Percentiles rank a stretch among this genome's conserved stretches.
Conservation (phyloP, 768 basidiomycete species). For the Leucosporidium yakuticum region DNA sequence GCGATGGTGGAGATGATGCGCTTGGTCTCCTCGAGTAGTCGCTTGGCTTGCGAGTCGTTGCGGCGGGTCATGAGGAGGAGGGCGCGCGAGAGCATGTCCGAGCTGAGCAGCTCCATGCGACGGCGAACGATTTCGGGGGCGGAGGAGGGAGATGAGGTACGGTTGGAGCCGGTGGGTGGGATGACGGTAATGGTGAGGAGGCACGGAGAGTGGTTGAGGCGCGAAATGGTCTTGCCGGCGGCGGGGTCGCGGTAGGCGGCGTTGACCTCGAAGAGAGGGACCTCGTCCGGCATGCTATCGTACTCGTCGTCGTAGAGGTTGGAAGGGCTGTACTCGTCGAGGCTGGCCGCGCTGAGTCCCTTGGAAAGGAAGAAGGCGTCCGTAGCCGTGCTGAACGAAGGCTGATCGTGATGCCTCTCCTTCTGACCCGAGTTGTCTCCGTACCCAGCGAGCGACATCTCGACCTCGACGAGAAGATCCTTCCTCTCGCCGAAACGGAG, state of each 20-base stretch:
- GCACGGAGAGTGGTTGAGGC: slow-evolving; percentile 77
- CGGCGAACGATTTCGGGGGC: slow-evolving; percentile 87
- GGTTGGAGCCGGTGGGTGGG: slow-evolving; percentile 46
- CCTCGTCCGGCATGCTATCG: slow-evolving; percentile 92
- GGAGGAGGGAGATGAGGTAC: slow-evolving; percentile 43
- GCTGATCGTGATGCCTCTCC: slow-evolving; percentile 34
- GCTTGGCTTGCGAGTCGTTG: slow-evolving; percentile 83
- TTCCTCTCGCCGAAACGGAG: slow-evolving; percentile 91
- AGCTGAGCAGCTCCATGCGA: slow-evolving; percentile 91
- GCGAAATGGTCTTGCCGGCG: slow-evolving; percentile 71
- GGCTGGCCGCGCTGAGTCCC: slow-evolving; percentile 31
- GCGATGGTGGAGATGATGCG: slow-evolving; percentile 80
- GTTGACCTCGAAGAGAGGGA: slow-evolving; percentile 88
- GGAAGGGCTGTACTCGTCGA: slow-evolving; percentile 34
- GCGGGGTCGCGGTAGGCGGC: slow-evolving; percentile 91
- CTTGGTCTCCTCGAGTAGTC: slow-evolving; percentile 61
- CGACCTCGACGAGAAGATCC: slow-evolving; percentile 94
- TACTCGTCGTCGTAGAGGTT: slow-evolving; percentile 38
- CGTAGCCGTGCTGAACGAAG: slow-evolving; percentile 60
- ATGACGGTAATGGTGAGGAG: slow-evolving; percentile 89
- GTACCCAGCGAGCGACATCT: slow-evolving; percentile 52
- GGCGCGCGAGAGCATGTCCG: slow-evolving; percentile 94
- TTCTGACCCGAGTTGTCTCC: slow-evolving; percentile 4
- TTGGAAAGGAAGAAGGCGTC: slow-evolving; percentile 64
- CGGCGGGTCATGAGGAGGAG: slow-evolving; percentile 85